A percentile compares a stretch with the other conserved stretches of the same genome.
Evolutionary conservation across 2,329 filamentous ascomycete species (phyloP).

Genomic region (Fusarium tupiense): DNA sequence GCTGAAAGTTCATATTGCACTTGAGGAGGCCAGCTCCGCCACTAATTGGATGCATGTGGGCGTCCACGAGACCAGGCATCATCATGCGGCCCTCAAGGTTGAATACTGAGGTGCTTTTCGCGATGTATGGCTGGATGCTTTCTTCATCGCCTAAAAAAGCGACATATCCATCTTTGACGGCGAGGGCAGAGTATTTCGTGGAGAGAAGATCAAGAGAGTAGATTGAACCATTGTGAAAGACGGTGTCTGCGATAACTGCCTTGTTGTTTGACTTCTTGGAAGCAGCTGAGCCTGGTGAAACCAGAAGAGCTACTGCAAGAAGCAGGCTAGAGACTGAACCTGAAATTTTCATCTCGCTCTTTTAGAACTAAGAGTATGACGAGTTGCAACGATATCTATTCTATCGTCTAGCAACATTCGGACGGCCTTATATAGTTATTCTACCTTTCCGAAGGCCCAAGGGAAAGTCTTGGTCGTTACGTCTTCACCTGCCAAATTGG

Average conservation of each 20-base stretch:
- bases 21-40: neutral
- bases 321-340: neutral
- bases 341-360: fast-evolving
- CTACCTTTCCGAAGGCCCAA: too few relatives aligned
- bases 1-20: slow-evolving; percentile 1
- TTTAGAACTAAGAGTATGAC: neutral
- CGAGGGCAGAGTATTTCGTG: neutral
- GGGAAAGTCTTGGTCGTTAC: neutral
- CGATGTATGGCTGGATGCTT: neutral
- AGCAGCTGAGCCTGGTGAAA: too few relatives aligned
- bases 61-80: neutral
- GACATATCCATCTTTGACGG: neutral
- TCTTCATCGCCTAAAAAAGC: neutral
- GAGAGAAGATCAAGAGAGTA: neutral
- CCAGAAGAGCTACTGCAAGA: neutral
- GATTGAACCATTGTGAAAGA: neutral
- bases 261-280: neutral
- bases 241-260: neutral
- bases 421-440: neutral
- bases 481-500: neutral
- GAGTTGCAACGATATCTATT: fast-evolving
- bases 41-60: neutral
- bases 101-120: neutral
- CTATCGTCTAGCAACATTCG: fast-evolving
- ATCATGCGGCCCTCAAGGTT: neutral